Base-by-base conservation (phyloP, 306 rosid genomes). In the Prosopis cineraria region DNA sequence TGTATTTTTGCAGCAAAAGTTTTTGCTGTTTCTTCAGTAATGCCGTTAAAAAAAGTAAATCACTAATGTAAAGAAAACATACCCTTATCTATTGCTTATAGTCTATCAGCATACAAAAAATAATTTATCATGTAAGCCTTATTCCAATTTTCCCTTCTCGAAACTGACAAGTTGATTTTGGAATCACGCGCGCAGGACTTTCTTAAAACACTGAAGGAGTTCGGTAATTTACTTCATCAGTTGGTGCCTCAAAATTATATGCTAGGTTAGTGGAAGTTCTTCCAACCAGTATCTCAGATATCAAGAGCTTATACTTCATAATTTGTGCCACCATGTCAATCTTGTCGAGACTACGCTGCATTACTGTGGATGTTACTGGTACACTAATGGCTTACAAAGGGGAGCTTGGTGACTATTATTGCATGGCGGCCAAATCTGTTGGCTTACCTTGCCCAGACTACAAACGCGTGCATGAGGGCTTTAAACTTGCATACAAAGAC, bases 371-470 rank as follows among this genome's bases (percentile, higher is more conserved):
- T 81, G 99, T 93, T 77, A 93, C 99, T 0, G 99, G 98, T 66
- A 95, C 99, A 53, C 83, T 95, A 72, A 74, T 92, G 65, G 99
- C 99, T 67, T 95, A 95, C 96, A 95, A 93, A 86, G 99, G 98
- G 72, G 89, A 95, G 72, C 96, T 95, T 59, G 94, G 99, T 72
- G 99, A 95, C 86, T 95, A 93, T 78, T 95, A 93, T 77, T 95
- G 99, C 89, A 92, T 93, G 98, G 96, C 99, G 55, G 99, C 96
- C 81, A 95, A 92, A 87, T 81, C 99, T 53, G 96, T 66, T n/a
- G 96, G 99, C 74, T 83, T 71, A 67, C 96, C 95, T 41, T 95
- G 98, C 87, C 98, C 98, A 29, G 98, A 89, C 86, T 95, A 95
- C 89, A 88, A 87, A 76, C 94, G 89, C 34, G 76, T 95, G 75